These are phyloP conservation scores for Hanseniaspora guilliermondii DNA, from an alignment of 805 yeast genomes.

Conservation along the genomic window DNA sequence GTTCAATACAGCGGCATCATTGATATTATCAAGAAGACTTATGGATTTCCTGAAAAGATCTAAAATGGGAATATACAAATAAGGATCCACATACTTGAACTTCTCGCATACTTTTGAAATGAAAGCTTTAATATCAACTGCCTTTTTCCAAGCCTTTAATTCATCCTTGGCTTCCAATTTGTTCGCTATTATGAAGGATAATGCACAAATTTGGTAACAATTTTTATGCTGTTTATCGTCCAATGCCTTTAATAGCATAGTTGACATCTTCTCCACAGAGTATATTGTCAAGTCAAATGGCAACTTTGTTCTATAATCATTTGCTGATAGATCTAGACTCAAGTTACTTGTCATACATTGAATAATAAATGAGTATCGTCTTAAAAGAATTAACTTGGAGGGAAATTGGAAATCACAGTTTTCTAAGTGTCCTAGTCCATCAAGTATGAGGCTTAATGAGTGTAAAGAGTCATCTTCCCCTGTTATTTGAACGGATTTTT, in stretches of 20 bases:
- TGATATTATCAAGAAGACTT: constrained; percentile 17
- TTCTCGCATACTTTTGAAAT: constrained; percentile 15
- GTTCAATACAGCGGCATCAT: constrained; percentile 15
- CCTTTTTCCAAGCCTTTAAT: constrained; percentile 12
- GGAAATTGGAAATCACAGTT: constrained; percentile 6
- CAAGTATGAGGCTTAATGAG: neutral
- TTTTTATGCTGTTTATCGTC: neutral
- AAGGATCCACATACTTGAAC: constrained; percentile 20
- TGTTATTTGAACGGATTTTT: neutral
- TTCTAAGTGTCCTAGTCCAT: neutral
- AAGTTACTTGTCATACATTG: constrained; percentile 6
- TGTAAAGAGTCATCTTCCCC: neutral
- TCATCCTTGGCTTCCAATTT: constrained; percentile 15
- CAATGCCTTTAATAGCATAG: constrained; percentile 18
- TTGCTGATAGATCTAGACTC: neutral
- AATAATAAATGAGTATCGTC: constrained; percentile 18
- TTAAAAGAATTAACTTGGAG: constrained; percentile 23
- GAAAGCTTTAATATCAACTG: constrained; percentile 16
- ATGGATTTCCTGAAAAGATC: constrained; percentile 23
- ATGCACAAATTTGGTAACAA: neutral
- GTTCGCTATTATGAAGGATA: constrained; percentile 3
- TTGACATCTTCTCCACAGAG: constrained; percentile 23
- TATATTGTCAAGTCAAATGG: constrained; percentile 2
- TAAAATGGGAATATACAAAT: constrained; percentile 26
- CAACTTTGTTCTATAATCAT: neutral